Base-by-base conservation (phyloP, 805 yeast genomes). In the Metschnikowia anglica region DNA sequence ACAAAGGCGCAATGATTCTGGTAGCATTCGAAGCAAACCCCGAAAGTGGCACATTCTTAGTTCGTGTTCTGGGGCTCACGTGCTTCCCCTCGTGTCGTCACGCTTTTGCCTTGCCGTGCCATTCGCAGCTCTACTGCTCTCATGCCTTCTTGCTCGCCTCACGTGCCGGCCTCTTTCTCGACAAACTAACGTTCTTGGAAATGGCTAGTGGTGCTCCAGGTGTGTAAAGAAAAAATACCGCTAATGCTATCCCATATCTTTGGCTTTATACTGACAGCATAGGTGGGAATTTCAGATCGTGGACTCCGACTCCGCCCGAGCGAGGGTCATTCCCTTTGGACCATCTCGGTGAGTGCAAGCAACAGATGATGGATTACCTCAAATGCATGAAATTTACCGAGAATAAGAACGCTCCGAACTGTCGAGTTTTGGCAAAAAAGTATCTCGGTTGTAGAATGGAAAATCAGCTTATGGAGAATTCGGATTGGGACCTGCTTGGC, bases 281-380 rank as follows among this genome's bases (percentile, higher is more conserved):
- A 53, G 56, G 56, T 23, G 56, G 56, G 7, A 47, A 50, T 31
- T 53, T 53, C 24, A 41, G 56, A 31, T 37, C 55, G 23, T 74
- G 84, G 72, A 72, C 80, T 11, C 96, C 97, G 8, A 84, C 91
- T 0, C 96, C 99, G 17, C 99, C 99, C 2, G 96, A 91, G 52
- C 71, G 97, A 52, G 99, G 99, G 0, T 88, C 98, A 0, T 91
- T 91, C 63, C 99, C 98, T 0, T 69, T 91, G 34, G 99, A 91
- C 58, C 99, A 91, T 58, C 70, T 65, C 47, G 83, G 83, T 6
- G 98, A 93, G 51, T 91, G 98, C 59, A 79, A 81, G 17, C 71
- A 72, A 17, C 77, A 80, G 44, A 93, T 90, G 93, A 60, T 73
- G 33, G 77, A 77, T 35, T 91, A 91, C 60, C 68, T 91, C 49